Base-by-base conservation (phyloP, 257 asterid genomes). In the Mitragyna speciosa region DNA sequence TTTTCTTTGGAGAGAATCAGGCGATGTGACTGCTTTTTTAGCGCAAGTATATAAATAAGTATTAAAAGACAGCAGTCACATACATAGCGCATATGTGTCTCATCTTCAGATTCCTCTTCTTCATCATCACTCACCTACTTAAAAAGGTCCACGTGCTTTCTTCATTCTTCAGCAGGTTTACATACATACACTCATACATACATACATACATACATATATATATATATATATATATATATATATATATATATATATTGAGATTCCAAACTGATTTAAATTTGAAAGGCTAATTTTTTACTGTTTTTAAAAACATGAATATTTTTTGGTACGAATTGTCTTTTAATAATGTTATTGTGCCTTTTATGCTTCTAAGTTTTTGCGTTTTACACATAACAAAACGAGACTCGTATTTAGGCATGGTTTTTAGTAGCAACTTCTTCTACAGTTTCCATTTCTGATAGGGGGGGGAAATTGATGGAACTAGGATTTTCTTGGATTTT, bases 61-160 rank as follows among this genome's bases (percentile, higher is more conserved):
- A 30, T 16, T 4, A 65, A 61, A 64, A 51, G 45, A 11, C 5
- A 28, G 28, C 48, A 4, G 73, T 47, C 31, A 28, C 79, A 26
- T 63, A 61, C 1, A 17, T 54, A 7, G 47, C 39, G 24, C 4
- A 30, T 12, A 6, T 43, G 28, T 80, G 72, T 82, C 65, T 73
- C 66, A 83, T 81, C 75, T 81, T 76, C 73, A 84, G 88, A 87
- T 85, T 88, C 91, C 91, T 79, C 59, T 69, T 33, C 87, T 66
- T 79, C 76, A 75, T 74, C 82, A 70, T 85, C 22, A 15, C 58
- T 52, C 58, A 84, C 92, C 88, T 81, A 87, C 89, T n/a, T n/a
- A 81, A 82, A 73, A 75, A 82, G 26, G n/a, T 84, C 80, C 92
- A 89, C 95, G 89, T 88, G 92, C 51, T 86, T 82, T 82, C 87